Percentiles rank a stretch among this genome's conserved stretches.
These are phyloP conservation scores for Penicillium sclerotiorum DNA, from an alignment of 2,329 filamentous ascomycete genomes.

Conservation along the genomic window DNA sequence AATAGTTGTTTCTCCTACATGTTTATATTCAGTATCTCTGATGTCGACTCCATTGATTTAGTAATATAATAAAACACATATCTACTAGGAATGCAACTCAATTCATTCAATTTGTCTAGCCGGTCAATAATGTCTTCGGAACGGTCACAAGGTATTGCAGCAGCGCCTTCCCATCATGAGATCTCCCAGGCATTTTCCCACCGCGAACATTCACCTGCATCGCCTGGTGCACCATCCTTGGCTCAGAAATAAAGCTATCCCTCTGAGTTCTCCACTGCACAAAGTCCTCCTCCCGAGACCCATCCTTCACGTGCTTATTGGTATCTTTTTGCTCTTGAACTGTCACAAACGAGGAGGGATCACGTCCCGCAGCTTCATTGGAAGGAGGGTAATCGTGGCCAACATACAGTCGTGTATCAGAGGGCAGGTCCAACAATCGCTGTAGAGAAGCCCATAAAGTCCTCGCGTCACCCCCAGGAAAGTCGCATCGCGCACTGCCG, in stretches of 20 bases:
- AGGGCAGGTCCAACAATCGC: constrained; percentile 46
- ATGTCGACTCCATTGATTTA: too few relatives aligned
- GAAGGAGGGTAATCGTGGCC: constrained; percentile 55
- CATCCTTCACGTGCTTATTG: constrained; percentile 39
- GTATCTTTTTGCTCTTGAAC: constrained; percentile 36
- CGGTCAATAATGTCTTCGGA: constrained; percentile 12
- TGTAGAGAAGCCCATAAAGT: constrained; percentile 49
- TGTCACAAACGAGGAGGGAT: constrained; percentile 32
- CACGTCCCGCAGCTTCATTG: constrained; percentile 3
- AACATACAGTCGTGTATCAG: constrained; percentile 52
- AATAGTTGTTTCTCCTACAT: too few relatives aligned
- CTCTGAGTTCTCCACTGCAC: constrained; percentile 32
- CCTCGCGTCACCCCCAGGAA: constrained; percentile 52
- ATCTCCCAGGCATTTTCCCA: constrained; percentile 34
- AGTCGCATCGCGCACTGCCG: constrained; percentile 56
- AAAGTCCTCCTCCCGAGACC: constrained; percentile 35
- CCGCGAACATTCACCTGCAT: constrained; percentile 46
- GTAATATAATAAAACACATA: too few relatives aligned
- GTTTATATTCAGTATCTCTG: too few relatives aligned
- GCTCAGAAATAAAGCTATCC: constrained; percentile 34
- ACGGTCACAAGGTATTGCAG: constrained; percentile 16
- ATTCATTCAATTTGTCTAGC: background rate
- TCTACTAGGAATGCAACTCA: too few relatives aligned
- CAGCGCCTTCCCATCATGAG: constrained; percentile 15
- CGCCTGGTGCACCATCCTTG: constrained; percentile 40